These are phyloP conservation scores for Globisporangium canariense DNA, from an alignment of 352 stramenopile genomes.

Conservation along the genomic window DNA sequence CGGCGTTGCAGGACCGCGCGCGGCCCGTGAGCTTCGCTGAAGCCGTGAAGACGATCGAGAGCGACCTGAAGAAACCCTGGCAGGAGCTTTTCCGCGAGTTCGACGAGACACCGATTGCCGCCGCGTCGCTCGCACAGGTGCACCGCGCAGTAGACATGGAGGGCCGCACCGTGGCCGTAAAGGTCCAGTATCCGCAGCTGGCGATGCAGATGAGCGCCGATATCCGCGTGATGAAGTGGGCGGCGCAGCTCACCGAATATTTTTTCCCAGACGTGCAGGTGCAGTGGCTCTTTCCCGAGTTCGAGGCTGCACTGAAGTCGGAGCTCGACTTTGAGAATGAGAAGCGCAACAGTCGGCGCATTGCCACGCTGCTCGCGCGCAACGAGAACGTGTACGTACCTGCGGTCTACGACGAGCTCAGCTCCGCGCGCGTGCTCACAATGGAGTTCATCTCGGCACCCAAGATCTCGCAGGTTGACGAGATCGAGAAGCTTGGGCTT, in stretches of 20 bases:
- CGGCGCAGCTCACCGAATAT: slow-evolving; percentile 57
- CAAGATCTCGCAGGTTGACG: slow-evolving; percentile 89
- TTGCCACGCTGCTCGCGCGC: slow-evolving; percentile 51
- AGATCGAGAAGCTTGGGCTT: slow-evolving; percentile 80
- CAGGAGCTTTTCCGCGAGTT: slow-evolving; percentile 90
- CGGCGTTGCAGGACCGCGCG: slow-evolving; percentile 90
- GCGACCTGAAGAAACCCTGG: slow-evolving; percentile 62
- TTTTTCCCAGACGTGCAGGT: slow-evolving; percentile 91
- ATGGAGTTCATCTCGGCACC: slow-evolving; percentile 98
- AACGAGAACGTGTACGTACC: slow-evolving; percentile 78
- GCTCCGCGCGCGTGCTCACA: slow-evolving; percentile 89
- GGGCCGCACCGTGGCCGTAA: slow-evolving; percentile 92
- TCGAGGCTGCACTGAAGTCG: slow-evolving; percentile 71
- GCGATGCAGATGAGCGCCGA: slow-evolving; percentile 70
- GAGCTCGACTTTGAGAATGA: slow-evolving; percentile 88
- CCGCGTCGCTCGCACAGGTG: slow-evolving; percentile 95
- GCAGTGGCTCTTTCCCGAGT: slow-evolving; percentile 95
- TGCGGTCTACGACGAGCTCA: slow-evolving; percentile 81
- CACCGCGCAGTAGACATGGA: slow-evolving; percentile 89
- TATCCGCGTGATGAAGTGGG: slow-evolving; percentile 66
- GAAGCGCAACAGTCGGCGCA: slow-evolving; percentile 74
- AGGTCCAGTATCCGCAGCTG: slow-evolving; percentile 94
- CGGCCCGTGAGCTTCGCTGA: slow-evolving; percentile 63
- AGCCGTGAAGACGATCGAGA: slow-evolving; percentile 46
- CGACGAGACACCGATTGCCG: slow-evolving; percentile 91